Percentiles rank a stretch among this genome's conserved stretches.
phyloP scores from a whole-genome alignment of 2,329 filamentous ascomycete species.

The Magnaporthiopsis rhizophila region DNA sequence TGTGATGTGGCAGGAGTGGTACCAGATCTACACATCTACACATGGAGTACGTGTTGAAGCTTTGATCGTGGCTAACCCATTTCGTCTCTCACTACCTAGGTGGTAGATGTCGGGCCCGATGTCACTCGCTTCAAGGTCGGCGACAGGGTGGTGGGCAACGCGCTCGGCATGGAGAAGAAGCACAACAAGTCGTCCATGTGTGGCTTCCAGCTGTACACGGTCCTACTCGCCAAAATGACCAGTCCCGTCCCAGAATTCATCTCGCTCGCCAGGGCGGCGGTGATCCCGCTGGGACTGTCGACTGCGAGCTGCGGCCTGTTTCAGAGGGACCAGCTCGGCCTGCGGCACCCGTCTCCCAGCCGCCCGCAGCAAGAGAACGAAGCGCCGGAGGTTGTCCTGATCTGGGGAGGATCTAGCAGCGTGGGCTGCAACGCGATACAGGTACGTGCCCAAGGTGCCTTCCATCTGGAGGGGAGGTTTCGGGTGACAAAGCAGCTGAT shows the following conservation, averaged over 20 bases:
- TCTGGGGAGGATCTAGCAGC: conserved; percentile 34
- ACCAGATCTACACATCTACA: conserved; percentile 11
- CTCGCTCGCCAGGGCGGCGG: conserved; percentile 16
- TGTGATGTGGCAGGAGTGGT: conserved; percentile 26
- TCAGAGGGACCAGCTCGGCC: conserved; percentile 14
- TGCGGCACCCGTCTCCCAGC: conserved; percentile 10
- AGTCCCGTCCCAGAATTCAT: conserved; percentile 17
- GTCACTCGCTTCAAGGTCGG: conserved; percentile 5
- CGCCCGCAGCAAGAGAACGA: not conserved
- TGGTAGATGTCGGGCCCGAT: conserved; percentile 1
- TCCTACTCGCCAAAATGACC: conserved; percentile 6
- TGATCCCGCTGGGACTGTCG: conserved; percentile 20
- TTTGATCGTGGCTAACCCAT: not conserved
- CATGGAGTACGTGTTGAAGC: not conserved
- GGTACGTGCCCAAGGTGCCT: not conserved
- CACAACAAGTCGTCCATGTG: conserved; percentile 7
- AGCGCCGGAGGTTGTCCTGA: conserved; percentile 18
- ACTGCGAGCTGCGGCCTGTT: conserved; percentile 21
- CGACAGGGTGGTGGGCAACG: not conserved
- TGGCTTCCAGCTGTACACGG: conserved; percentile 19
- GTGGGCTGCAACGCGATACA: conserved; percentile 35
- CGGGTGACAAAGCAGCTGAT: not conserved
- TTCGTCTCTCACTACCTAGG: not conserved
- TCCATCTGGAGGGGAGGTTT: not conserved
- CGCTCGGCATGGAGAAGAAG: conserved; percentile 6